Conservation (phyloP, 768 basidiomycete species). For the Rhodotorula graminis region DNA sequence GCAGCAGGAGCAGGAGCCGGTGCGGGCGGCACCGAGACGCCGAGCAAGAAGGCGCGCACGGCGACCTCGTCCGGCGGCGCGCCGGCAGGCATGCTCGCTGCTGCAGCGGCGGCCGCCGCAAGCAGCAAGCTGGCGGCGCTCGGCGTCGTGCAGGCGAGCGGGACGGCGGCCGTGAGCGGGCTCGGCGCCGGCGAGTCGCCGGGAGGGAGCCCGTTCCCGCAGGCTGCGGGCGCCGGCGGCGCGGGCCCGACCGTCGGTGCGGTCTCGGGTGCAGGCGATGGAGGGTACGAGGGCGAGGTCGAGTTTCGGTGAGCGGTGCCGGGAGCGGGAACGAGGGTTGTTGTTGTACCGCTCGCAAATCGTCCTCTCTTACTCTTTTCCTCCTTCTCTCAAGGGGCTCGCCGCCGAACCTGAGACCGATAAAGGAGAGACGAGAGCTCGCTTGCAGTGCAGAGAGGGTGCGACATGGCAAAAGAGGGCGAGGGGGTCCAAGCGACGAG, state of each 20-base stretch:
- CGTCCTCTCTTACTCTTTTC: no score
- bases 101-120: background rate
- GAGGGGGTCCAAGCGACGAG: background rate
- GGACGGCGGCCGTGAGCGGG: background rate
- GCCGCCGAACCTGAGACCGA: no score
- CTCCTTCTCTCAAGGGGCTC: no score
- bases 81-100: background rate
- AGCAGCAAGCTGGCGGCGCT: conserved; percentile 2
- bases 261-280: no score
- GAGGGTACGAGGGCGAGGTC: no score
- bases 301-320: background rate
- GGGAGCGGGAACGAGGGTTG: background rate
- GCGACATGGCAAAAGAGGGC: background rate
- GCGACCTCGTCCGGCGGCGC: background rate
- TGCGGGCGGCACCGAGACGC: no score
- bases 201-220: conserved; percentile 3
- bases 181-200: conserved; percentile 1
- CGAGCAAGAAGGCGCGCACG: conserved; percentile 7
- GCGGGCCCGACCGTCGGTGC: no score
- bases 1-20: no score
- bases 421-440: background rate
- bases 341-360: background rate
- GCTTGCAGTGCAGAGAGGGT: background rate
- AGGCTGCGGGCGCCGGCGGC: background rate
- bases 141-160: conserved; percentile 2